Base-by-base conservation (phyloP, 495 filamentous ascomycete genomes). In the Penicillium argentinense region DNA sequence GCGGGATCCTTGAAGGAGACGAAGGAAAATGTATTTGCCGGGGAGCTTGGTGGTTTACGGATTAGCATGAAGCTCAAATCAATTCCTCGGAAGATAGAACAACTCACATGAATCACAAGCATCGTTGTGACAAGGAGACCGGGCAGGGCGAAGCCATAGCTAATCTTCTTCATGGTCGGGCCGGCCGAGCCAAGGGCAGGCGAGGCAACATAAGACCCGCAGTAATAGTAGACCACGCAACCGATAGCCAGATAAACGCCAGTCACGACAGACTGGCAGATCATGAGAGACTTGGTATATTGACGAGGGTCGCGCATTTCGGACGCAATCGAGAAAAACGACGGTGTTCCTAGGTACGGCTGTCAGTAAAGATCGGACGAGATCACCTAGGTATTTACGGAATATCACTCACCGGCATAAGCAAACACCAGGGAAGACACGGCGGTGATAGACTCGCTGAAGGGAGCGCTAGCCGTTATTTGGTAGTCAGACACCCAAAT, bases 351-450 rank as follows among this genome's bases (percentile, higher is more conserved):
- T 36, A 21, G n/a, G n/a, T n/a, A n/a, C n/a, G n/a, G n/a, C n/a
- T n/a, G n/a, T n/a, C n/a, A n/a, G n/a, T n/a, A n/a, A n/a, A n/a
- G n/a, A n/a, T n/a, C n/a, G n/a, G n/a, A n/a, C n/a, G n/a, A n/a
- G n/a, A n/a, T n/a, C n/a, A n/a, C n/a, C n/a, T n/a, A n/a, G n/a
- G n/a, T n/a, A n/a, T n/a, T n/a, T n/a, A n/a, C n/a, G n/a, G n/a
- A n/a, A 13, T 17, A 11, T 36, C 33, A 9, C 33, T 7, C 9
- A 52, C 80, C 86, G 9, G 69, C 56, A 67, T 58, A 74, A 17
- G 86, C 85, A 54, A 89, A 87, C 44, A 85, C 71, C 23, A 89
- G 80, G 56, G 88, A 83, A n/a, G 79, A 77, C 18, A 87, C 72
- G 7, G 83, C 80, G 25, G 83, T 75, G 47, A 89, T 67, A 16